A percentile compares a stretch with the other conserved stretches of the same genome.
These are phyloP conservation scores for Pelargonium nanum DNA, from an alignment of 345 rosid genomes.

Conservation along the genomic window DNA sequence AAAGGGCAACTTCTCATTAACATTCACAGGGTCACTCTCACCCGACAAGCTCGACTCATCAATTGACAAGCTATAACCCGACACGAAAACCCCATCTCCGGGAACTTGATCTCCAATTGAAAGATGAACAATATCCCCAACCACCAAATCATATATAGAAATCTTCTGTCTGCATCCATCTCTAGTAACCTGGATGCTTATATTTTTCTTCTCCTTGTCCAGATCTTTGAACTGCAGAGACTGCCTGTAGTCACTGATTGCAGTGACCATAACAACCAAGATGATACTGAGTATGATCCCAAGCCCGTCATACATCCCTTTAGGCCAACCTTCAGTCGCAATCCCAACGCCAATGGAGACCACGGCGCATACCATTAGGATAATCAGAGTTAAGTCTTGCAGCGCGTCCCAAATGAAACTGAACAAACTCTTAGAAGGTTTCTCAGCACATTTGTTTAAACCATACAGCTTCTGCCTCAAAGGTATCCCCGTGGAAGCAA, in stretches of 20 bases:
- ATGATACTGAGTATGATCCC: conserved; percentile 76
- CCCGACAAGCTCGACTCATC: conserved; percentile 82
- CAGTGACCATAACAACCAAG: conserved; percentile 75
- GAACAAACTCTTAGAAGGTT: conserved; percentile 58
- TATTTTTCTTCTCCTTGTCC: conserved; percentile 80
- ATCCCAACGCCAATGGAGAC: conserved; percentile 79
- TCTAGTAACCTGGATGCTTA: conserved; percentile 60
- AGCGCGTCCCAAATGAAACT: conserved; percentile 93
- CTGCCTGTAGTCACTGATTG: conserved; percentile 82
- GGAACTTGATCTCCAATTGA: conserved; percentile 73
- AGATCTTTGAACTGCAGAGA: conserved; percentile 80
- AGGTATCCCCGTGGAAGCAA: conserved; percentile 29
- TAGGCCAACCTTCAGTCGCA: conserved; percentile 84
- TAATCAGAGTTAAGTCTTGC: conserved; percentile 71
- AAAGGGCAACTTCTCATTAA: conserved; percentile 47
- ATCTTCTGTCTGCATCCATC: conserved; percentile 56
- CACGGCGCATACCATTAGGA: conserved; percentile 68
- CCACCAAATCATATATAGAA: conserved; percentile 68
- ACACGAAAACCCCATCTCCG: conserved; percentile 69
- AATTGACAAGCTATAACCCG: conserved; percentile 62
- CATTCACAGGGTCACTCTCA: conserved; percentile 69
- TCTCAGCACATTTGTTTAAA: conserved; percentile 56
- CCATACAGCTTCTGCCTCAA: conserved; percentile 66
- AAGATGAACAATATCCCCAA: conserved; percentile 79
- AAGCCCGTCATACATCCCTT: conserved; percentile 72